Conservation (phyloP, 108 stramenopile species). For the Conticribra weissflogii region DNA sequence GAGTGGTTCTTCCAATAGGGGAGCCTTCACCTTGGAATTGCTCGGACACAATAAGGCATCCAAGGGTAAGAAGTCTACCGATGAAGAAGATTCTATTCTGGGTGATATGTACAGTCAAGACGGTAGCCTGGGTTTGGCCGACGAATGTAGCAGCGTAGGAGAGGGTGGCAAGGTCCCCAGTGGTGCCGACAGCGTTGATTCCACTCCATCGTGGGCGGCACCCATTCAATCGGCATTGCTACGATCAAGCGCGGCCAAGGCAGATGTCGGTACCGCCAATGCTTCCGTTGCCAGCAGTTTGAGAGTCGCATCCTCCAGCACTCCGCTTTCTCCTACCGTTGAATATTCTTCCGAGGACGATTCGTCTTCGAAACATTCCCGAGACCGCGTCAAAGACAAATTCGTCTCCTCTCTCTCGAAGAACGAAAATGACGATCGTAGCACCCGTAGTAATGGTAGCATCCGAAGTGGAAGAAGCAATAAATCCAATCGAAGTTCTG, state of each 20-base stretch:
- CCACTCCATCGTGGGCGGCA: slow-evolving; percentile 35
- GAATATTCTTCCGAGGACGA: not conserved
- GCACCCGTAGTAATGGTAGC: slow-evolving; percentile 13
- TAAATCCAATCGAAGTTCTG: not conserved
- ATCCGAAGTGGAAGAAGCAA: not conserved
- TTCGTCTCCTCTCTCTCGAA: slow-evolving; percentile 38
- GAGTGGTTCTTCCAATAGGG: slow-evolving; percentile 26
- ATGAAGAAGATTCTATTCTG: slow-evolving; percentile 46
- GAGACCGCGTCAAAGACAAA: slow-evolving; percentile 35
- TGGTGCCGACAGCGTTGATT: slow-evolving; percentile 30
- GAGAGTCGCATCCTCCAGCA: not conserved
- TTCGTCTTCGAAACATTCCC: slow-evolving; percentile 19
- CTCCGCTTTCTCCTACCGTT: not conserved
- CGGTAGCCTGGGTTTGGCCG: not conserved
- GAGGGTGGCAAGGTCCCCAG: slow-evolving; percentile 6
- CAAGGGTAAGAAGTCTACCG: slow-evolving; percentile 12
- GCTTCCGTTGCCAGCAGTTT: not conserved
- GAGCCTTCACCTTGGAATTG: slow-evolving; percentile 42
- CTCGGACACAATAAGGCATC: slow-evolving; percentile 25
- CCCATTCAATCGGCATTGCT: slow-evolving; percentile 43
- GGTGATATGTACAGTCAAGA: slow-evolving; percentile 33
- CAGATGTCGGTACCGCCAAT: not conserved
- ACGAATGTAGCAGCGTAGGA: not conserved
- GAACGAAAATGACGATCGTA: slow-evolving; percentile 2
- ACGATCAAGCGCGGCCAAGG: not conserved